Conservation (phyloP, 1,284 basidiomycete genomes). For the Ustilago bromivora region DNA sequence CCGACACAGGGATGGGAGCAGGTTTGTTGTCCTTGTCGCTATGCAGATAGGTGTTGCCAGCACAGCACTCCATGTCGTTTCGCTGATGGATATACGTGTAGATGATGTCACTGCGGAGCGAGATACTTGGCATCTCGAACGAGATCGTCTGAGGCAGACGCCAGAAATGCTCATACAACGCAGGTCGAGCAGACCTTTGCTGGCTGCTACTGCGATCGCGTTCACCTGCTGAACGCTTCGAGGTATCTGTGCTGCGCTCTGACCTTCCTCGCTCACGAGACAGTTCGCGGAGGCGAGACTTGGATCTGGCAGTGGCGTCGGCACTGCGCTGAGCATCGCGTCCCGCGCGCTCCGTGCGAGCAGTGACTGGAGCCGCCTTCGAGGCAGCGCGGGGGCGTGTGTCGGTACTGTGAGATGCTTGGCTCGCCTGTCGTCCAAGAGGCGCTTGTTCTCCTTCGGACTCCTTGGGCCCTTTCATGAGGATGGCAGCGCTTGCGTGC, state of each 20-base stretch:
- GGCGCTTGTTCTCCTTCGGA: conserved; percentile 6
- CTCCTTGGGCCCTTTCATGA: conserved; percentile 39
- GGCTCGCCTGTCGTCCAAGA: conserved; percentile 65
- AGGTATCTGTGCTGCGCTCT: conserved; percentile 32
- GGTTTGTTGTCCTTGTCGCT: conserved; percentile 49
- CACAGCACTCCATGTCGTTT: conserved; percentile 72
- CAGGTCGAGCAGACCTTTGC: conserved; percentile 27
- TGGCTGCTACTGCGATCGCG: conserved; percentile 74
- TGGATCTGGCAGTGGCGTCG: conserved; percentile 30
- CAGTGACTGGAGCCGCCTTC: conserved; percentile 14
- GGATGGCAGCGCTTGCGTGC: conserved; percentile 26
- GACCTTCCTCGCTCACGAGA: conserved; percentile 43
- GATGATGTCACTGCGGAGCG: conserved; percentile 73
- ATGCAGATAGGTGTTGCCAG: conserved; percentile 54
- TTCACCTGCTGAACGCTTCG: conserved; percentile 27
- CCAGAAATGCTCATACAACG: conserved; percentile 75
- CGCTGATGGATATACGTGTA: conserved; percentile 68
- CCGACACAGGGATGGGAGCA: conserved; percentile 78
- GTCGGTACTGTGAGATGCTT: conserved; percentile 12
- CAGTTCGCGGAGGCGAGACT: conserved; percentile 45
- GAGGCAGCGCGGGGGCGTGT: conserved; percentile 24
- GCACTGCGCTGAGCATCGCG: conserved; percentile 41
- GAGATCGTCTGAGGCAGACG: conserved; percentile 79
- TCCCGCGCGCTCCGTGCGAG: conserved; percentile 39
- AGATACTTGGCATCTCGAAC: conserved; percentile 74